These are phyloP conservation scores for Jimgerdemannia flammicorona DNA, from an alignment of 192 early-diverging fungal genomes.

Conservation along the genomic window DNA sequence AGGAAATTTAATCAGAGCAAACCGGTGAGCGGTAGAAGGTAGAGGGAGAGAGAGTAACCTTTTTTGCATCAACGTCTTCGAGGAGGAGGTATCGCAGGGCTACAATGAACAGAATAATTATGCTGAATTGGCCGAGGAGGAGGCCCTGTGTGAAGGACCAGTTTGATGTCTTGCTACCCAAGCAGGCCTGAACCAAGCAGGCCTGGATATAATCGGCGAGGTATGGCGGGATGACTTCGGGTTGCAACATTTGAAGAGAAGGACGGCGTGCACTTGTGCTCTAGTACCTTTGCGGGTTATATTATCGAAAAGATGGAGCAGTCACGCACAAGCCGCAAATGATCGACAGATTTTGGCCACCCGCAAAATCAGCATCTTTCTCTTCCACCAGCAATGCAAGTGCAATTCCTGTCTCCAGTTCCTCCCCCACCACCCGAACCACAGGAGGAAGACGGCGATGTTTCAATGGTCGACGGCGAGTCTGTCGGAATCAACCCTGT, in stretches of 20 bases:
- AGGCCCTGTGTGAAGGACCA: constrained; percentile 50
- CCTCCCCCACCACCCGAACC: constrained; percentile 2
- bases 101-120: constrained; percentile 43
- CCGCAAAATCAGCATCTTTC: no score
- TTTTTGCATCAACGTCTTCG: constrained; percentile 39
- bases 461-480: constrained; percentile 25
- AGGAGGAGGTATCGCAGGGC: constrained; percentile 48
- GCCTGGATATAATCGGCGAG: neutral
- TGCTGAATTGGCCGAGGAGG: constrained; percentile 42
- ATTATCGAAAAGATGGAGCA: no score
- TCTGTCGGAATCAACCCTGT: constrained; percentile 41
- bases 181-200: neutral
- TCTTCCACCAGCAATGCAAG: neutral
- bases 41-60: constrained; percentile 6
- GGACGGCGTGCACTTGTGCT: no score
- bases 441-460: constrained; percentile 30
- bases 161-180: neutral
- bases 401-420: constrained; percentile 4
- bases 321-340: no score
- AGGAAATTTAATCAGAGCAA: neutral
- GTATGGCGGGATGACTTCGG: neutral
- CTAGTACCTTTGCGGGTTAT: no score
- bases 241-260: no score
- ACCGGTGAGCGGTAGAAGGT: neutral
- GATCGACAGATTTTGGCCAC: no score